phyloP scores from a whole-genome alignment of 805 yeast genomes.

The Scheffersomyces amazonensis region DNA sequence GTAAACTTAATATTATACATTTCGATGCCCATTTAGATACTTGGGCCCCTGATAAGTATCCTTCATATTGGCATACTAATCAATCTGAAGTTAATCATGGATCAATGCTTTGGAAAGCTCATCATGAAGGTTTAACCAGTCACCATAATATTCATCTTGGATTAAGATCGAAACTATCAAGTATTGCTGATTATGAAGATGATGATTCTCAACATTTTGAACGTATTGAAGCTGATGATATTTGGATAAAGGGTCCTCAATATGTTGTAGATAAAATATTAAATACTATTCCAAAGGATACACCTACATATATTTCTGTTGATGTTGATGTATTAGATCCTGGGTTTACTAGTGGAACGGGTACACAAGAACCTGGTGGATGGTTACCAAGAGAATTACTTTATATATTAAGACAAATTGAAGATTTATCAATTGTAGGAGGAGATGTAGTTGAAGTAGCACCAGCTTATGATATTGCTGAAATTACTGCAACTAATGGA shows the following conservation, averaged over 20 bases:
- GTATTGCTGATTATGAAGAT: conserved; percentile 60
- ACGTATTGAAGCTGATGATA: conserved; percentile 69
- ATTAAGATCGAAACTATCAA: conserved; percentile 68
- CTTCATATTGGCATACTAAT: conserved; percentile 57
- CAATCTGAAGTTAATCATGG: conserved; percentile 73
- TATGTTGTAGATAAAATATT: conserved; percentile 51
- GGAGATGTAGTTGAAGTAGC: conserved; percentile 60
- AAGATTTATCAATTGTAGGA: conserved; percentile 46
- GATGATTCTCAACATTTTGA: conserved; percentile 69
- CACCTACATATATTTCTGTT: conserved; percentile 74
- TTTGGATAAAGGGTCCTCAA: conserved; percentile 66
- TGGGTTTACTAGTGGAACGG: conserved; percentile 57
- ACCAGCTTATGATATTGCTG: conserved; percentile 64
- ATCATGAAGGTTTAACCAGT: conserved; percentile 62
- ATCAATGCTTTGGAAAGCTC: conserved; percentile 82
- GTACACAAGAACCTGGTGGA: conserved; percentile 61
- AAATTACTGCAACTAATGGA: conserved; percentile 65
- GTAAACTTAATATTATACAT: conserved; percentile 70
- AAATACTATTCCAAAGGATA: conserved; percentile 53
- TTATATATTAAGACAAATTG: conserved; percentile 45
- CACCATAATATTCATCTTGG: conserved; percentile 71
- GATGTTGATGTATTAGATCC: conserved; percentile 68
- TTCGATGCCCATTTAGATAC: conserved; percentile 87
- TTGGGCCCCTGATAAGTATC: conserved; percentile 71
- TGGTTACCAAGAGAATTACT: conserved; percentile 54